These are phyloP conservation scores for Malus sieversii DNA, from an alignment of 306 rosid genomes.

Conservation along the genomic window DNA sequence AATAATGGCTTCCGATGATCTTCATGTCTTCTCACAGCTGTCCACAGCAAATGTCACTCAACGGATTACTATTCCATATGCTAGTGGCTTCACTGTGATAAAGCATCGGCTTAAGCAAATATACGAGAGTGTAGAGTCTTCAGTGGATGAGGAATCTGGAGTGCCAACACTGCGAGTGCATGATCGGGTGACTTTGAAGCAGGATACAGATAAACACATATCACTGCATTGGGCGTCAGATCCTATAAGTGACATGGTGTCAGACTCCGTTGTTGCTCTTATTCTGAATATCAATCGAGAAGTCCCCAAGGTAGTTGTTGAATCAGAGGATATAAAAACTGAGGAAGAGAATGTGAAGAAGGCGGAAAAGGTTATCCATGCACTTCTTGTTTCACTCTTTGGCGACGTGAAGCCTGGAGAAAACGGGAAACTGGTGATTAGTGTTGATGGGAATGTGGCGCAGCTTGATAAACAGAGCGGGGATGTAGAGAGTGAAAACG, in stretches of 20 bases:
- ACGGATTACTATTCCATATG: constrained; percentile 77
- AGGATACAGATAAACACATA: constrained; percentile 73
- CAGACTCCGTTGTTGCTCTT: constrained; percentile 79
- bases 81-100: constrained; percentile 57
- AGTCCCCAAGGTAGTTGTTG: constrained; percentile 58
- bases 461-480: constrained; percentile 75
- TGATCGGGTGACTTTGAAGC: constrained; percentile 66
- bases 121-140: constrained; percentile 70
- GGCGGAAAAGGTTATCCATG: constrained; percentile 62
- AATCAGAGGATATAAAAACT: constrained; percentile 48
- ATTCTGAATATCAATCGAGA: constrained; percentile 66
- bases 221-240: constrained; percentile 89
- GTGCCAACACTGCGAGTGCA: constrained; percentile 64
- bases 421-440: constrained; percentile 71
- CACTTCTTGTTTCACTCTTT: constrained; percentile 74
- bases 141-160: constrained; percentile 71
- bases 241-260: constrained; percentile 86
- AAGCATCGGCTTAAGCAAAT: constrained; percentile 64
- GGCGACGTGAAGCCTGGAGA: constrained; percentile 79
- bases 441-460: constrained; percentile 72
- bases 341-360: constrained; percentile 71
- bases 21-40: constrained; percentile 85
- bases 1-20: constrained; percentile 92
- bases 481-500: constrained; percentile 78
- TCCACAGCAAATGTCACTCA: constrained; percentile 71